These are phyloP conservation scores for Cladosporium colombiae DNA, from an alignment of 2,329 filamentous ascomycete species.

Conservation along the genomic window DNA sequence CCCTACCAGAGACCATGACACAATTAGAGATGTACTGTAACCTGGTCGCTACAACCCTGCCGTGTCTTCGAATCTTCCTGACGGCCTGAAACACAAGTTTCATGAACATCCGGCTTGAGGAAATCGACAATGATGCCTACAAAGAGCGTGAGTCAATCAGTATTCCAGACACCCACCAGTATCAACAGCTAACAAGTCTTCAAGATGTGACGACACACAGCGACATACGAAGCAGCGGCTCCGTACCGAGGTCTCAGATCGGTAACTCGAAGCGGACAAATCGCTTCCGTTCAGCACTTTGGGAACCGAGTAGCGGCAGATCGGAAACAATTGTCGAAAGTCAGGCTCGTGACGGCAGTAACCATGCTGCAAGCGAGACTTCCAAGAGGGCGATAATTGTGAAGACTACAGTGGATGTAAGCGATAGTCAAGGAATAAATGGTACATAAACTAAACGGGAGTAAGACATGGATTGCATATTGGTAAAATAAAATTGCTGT, in stretches of 20 bases:
- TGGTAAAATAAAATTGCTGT: too few relatives aligned
- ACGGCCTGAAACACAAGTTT: conserved; percentile 26
- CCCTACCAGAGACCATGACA: conserved; percentile 20
- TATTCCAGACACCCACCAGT: neutral
- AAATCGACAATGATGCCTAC: conserved; percentile 12
- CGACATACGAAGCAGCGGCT: neutral
- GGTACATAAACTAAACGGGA: neutral
- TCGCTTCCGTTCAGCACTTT: neutral
- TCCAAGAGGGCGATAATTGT: neutral
- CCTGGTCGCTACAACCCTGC: conserved; percentile 25
- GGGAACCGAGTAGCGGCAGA: neutral
- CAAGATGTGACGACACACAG: neutral
- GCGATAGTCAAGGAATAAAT: neutral
- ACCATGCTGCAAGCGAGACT: conserved; percentile 24
- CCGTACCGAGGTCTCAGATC: neutral
- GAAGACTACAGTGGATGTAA: neutral
- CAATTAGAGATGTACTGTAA: conserved; percentile 27
- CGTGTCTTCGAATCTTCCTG: conserved; percentile 28
- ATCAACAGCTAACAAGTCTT: neutral
- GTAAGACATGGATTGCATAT: too few relatives aligned
- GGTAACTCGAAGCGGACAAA: neutral
- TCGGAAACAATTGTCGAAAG: neutral
- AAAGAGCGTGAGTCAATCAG: conserved; percentile 8
- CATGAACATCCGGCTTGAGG: conserved; percentile 16
- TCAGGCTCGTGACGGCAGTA: neutral